A percentile compares a stretch with the other conserved stretches of the same genome.
Evolutionary conservation across 129 eudicot genomes (phyloP).

Genomic region (Flaveria ramosissima): DNA sequence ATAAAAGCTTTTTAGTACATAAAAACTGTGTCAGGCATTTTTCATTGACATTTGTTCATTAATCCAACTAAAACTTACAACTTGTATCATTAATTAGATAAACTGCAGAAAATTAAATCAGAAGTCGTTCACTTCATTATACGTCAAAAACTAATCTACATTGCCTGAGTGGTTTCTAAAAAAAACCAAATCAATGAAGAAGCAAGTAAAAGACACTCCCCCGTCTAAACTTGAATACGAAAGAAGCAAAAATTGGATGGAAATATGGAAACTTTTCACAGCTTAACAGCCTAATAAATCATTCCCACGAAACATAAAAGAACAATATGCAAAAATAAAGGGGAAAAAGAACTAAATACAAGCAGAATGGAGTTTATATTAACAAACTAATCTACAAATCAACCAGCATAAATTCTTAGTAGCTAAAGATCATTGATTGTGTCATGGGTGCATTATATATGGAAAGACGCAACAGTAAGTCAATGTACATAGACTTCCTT

Average conservation of each 20-base stretch:
- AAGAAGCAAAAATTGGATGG: constrained; percentile 13
- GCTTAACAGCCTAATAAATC: constrained; percentile 18
- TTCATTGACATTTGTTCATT: not conserved
- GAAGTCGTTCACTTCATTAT: not conserved
- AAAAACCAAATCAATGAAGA: not conserved
- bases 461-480: not conserved
- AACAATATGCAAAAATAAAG: not conserved
- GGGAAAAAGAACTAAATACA: not conserved
- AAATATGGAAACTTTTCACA: constrained; percentile 10
- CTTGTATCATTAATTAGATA: not conserved
- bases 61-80: constrained; percentile 15
- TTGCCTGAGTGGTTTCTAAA: not conserved
- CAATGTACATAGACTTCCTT: constrained; percentile 6
- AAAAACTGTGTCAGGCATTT: not conserved
- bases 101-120: not conserved
- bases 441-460: not conserved
- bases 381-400: not conserved
- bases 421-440: not conserved
- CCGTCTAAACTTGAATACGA: not conserved
- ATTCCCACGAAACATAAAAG: not conserved
- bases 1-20: not conserved
- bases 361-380: not conserved
- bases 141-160: not conserved
- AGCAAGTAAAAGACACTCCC: constrained; percentile 14
- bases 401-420: not conserved